Evolutionary conservation across 768 basidiomycete species (phyloP), one percentile per base, ranked within the genome.

Genomic region (Psilocybe cubensis): DNA sequence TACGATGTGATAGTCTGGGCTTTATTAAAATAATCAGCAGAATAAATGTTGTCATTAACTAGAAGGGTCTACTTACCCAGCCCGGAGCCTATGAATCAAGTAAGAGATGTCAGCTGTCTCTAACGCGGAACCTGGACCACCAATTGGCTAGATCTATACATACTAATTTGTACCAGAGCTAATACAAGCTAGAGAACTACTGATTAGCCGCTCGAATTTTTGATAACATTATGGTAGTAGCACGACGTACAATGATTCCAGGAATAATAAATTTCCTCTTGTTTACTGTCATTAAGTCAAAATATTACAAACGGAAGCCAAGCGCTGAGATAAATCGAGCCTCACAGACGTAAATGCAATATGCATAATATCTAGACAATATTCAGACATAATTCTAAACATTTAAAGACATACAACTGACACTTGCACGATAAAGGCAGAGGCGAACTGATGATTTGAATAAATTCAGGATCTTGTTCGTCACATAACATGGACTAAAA

Each of bases 281-380:
- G 12, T 38, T n/a, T n/a, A 38, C 35, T 38, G n/a, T n/a, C 7
- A 38, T 17, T n/a, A 38, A 11, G n/a, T 7, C 7, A 12, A 7
- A 7, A 12, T 7, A 33, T 33, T 12, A 6, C 7, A 33, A 12
- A 12, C 6, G 12, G 31, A 6, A 33, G 7, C 35, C 14, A 17
- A 38, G 14, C 1, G 12, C 8, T 14, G 35, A 24, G 27, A 21
- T 20, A 21, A 10, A 47, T 11, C 24, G n/a, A n/a, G 10, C 18
- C 56, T 58, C 41, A 58, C 56, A 58, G 23, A 52, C 41, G 35
- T 58, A 58, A 18, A 66, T 58, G 45, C 61, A 59, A 33, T 56
- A 66, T 27, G 52, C 65, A 38, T 64, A 66, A 41, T 66, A 66
- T 29, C 65, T 66, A 31, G 11, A 58, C 51, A 14, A 41, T n/a